A percentile compares a stretch with the other conserved stretches of the same genome.
Conservation (phyloP, 2,329 filamentous ascomycete species). For the Fusarium domesticum region DNA sequence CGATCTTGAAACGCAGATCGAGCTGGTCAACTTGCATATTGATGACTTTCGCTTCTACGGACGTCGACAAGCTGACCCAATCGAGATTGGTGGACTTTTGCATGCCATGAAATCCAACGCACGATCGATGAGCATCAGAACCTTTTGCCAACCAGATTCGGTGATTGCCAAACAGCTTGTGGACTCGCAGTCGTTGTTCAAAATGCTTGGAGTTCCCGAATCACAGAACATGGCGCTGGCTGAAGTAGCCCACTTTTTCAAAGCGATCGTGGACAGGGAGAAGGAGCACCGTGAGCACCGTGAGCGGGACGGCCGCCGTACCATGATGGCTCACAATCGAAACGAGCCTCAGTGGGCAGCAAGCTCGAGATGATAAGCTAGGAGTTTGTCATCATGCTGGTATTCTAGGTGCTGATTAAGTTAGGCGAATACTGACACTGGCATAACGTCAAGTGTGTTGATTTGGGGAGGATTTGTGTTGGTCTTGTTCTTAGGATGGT, state of each 20-base stretch:
- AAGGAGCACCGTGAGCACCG: conserved; percentile 27
- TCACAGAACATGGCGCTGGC: conserved; percentile 45
- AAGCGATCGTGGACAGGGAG: conserved; percentile 49
- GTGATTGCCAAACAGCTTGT: conserved; percentile 57
- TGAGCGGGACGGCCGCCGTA: conserved; percentile 18
- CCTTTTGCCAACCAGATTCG: conserved; percentile 56
- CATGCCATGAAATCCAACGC: conserved; percentile 53
- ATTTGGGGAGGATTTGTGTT: no score
- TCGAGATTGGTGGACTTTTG: conserved; percentile 47
- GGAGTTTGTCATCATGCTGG: background rate
- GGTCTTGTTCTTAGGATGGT: no score
- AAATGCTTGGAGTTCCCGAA: conserved; percentile 46
- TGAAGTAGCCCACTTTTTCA: conserved; percentile 54
- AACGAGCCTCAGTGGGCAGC: conserved; percentile 10
- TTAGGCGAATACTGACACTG: background rate
- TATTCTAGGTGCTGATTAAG: no score
- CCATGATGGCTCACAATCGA: conserved; percentile 5
- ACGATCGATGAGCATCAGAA: conserved; percentile 51
- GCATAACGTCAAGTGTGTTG: no score
- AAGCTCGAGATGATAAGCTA: conserved; percentile 1
- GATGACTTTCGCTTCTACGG: conserved; percentile 56
- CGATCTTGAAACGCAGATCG: conserved; percentile 59
- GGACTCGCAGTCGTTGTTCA: conserved; percentile 50
- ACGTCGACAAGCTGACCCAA: conserved; percentile 40
- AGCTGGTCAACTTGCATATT: conserved; percentile 49